Evolutionary conservation across 2,329 filamentous ascomycete genomes (phyloP).

Genomic region (Stemphylium lycopersici): DNA sequence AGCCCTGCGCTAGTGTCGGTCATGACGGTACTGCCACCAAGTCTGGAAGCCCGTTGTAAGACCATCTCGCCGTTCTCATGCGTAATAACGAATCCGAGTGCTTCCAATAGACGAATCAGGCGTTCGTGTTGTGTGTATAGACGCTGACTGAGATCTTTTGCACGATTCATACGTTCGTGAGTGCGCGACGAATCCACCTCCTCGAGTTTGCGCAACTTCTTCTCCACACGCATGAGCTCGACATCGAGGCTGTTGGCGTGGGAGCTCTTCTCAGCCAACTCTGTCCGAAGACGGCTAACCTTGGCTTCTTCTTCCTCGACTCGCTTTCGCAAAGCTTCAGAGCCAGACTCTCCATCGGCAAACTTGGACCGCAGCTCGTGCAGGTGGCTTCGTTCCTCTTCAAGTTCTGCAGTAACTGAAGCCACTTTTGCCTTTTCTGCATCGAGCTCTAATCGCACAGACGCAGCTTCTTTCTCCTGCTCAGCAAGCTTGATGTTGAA

Average conservation of each 20-base stretch:
- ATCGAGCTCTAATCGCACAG: slow-evolving; percentile 53
- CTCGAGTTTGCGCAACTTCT: slow-evolving; percentile 64
- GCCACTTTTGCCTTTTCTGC: slow-evolving; percentile 55
- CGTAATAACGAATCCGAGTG: slow-evolving; percentile 81
- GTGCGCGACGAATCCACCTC: slow-evolving; percentile 59
- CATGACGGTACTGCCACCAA: slow-evolving; percentile 56
- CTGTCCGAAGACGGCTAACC: slow-evolving; percentile 69
- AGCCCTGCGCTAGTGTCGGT: slow-evolving; percentile 47
- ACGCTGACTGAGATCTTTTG: slow-evolving; percentile 82
- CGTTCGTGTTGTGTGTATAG: slow-evolving; percentile 85
- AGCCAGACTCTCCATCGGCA: slow-evolving; percentile 82
- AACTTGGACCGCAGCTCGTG: slow-evolving; percentile 72
- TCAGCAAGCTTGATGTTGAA: slow-evolving; percentile 47
- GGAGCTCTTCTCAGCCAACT: slow-evolving; percentile 77
- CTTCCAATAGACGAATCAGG: slow-evolving; percentile 80
- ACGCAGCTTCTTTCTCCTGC: slow-evolving; percentile 46
- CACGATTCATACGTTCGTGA: slow-evolving; percentile 72
- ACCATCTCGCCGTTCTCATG: slow-evolving; percentile 74
- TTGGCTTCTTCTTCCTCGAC: slow-evolving; percentile 78
- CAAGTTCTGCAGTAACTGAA: slow-evolving; percentile 59
- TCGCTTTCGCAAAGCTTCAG: slow-evolving; percentile 75
- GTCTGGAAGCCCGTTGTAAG: slow-evolving; percentile 72
- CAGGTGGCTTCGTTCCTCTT: slow-evolving; percentile 72
- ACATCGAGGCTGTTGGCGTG: slow-evolving; percentile 77
- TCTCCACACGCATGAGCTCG: slow-evolving; percentile 71